Conservation (phyloP, 2,329 filamentous ascomycete genomes). For the Chrysosporium keratinophilum region DNA sequence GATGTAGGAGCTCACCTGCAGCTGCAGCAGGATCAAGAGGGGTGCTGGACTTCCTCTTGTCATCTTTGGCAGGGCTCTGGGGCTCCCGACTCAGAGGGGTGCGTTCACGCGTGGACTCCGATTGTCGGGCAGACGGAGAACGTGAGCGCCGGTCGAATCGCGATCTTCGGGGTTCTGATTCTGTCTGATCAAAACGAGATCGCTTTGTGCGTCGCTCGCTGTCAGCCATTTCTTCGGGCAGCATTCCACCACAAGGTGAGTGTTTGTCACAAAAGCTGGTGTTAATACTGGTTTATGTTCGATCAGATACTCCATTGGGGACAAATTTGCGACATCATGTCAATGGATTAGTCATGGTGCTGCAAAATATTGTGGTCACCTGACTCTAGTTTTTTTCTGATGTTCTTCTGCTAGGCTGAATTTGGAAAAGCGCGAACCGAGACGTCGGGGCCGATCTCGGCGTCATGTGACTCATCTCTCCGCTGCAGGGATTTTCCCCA, state of each 20-base stretch:
- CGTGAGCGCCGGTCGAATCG: constrained; percentile 88
- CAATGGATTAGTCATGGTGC: background rate
- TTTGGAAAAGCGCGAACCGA: constrained; percentile 1
- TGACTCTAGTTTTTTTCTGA: background rate
- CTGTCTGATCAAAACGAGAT: constrained; percentile 88
- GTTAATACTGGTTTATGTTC: background rate
- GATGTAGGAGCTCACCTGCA: constrained; percentile 47
- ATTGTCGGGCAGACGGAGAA: constrained; percentile 59
- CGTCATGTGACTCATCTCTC: constrained; percentile 13
- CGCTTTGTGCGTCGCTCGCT: constrained; percentile 67
- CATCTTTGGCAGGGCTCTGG: constrained; percentile 39
- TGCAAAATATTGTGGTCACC: background rate
- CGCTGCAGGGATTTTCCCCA: constrained; percentile 8
- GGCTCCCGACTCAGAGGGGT: constrained; percentile 58
- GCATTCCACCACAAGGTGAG: background rate
- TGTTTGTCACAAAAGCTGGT: background rate
- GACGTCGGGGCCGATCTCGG: constrained; percentile 11
- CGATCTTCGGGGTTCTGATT: constrained; percentile 65
- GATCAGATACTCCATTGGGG: background rate
- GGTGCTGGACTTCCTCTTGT: constrained; percentile 34
- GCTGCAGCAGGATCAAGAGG: constrained; percentile 62
- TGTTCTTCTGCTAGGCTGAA: constrained; percentile 18
- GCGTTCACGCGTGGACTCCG: constrained; percentile 64
- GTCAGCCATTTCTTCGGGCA: constrained; percentile 56
- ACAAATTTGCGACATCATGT: constrained; percentile 7